Evolutionary conservation across 352 stramenopile species (phyloP), one percentile per base, ranked within the genome.

Genomic region (Lagenidium giganteum): DNA sequence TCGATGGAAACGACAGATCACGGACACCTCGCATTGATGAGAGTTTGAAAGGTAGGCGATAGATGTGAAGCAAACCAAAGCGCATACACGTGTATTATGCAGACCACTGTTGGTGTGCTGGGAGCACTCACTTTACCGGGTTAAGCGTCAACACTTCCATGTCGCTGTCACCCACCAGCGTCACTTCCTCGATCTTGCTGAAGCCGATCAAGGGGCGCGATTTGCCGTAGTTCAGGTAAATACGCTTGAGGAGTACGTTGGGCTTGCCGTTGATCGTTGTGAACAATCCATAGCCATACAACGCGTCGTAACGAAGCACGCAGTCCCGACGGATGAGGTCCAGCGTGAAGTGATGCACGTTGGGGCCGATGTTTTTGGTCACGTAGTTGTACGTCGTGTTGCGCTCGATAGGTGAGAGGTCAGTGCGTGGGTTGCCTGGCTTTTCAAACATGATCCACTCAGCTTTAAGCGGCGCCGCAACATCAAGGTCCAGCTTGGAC

Each of bases 401-500:
- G 12, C 66, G 56, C 44, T 84, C 71, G 27, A 84, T 66, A 5
- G 66, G 30, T 3, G 67, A 79, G 13, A 84, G 55, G 9, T 75
- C 57, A 17, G 81, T 59, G 0, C 67, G 57, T 8, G 71, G 71
- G 42, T 84, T 84, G 9, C 70, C 70, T 5, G 22, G 35, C 42
- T 81, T 84, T 30, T 84, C 71, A 35, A 84, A 81, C 68, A 84
- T 77, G 55, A 84, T 63, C 71, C 71, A 84, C 45, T 84, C 71
- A 6, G 62, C 70, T 21, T 70, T 64, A 7, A 83, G 51, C 5
- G 70, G 70, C 5, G 52, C 37, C 2, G 56, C 31, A 0, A 42
- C 21, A 37, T 81, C 55, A 8, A 80, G 33, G 16, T 76, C 59
- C 8, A 52, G 36, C 11, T n/a, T n/a, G n/a, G n/a, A n/a, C n/a